Conservation (phyloP, 2,329 filamentous ascomycete genomes). For the Microsporum canis region DNA sequence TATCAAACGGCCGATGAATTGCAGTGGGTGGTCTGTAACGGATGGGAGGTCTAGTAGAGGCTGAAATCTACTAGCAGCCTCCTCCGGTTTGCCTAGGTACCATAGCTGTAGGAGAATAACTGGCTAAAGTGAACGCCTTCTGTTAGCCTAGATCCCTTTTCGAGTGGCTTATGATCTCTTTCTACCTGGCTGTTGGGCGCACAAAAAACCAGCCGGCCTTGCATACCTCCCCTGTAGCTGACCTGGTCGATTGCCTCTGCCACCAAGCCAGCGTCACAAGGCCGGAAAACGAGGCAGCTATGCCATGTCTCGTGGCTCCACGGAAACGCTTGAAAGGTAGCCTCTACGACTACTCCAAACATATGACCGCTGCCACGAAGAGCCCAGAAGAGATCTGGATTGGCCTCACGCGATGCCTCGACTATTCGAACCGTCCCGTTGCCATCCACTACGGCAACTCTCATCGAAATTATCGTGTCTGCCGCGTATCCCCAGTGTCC, state of each 20-base stretch:
- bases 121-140: background rate
- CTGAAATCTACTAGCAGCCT: background rate
- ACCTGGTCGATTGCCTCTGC: background rate
- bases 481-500: slow-evolving; percentile 4
- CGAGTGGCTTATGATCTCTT: background rate
- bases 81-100: slow-evolving; percentile 3
- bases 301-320: slow-evolving; percentile 5
- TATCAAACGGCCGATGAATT: slow-evolving; percentile 1
- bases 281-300: background rate
- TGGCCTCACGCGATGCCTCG: slow-evolving; percentile 15
- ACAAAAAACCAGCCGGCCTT: background rate
- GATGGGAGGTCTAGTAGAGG: background rate
- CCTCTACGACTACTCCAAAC: slow-evolving; percentile 22
- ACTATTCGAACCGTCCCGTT: slow-evolving; percentile 15
- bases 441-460: background rate
- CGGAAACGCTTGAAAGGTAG: background rate
- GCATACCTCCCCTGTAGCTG: background rate
- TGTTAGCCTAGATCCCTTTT: background rate
- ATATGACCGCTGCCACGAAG: slow-evolving; percentile 27
- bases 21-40: background rate
- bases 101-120: slow-evolving; percentile 2
- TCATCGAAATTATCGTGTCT: slow-evolving; percentile 2
- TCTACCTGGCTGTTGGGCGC: background rate
- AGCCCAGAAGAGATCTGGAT: slow-evolving; percentile 28
- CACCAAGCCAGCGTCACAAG: background rate